Evolutionary conservation across 1,139 yeast species (phyloP).

Genomic region (Pichiaceae sp.): DNA sequence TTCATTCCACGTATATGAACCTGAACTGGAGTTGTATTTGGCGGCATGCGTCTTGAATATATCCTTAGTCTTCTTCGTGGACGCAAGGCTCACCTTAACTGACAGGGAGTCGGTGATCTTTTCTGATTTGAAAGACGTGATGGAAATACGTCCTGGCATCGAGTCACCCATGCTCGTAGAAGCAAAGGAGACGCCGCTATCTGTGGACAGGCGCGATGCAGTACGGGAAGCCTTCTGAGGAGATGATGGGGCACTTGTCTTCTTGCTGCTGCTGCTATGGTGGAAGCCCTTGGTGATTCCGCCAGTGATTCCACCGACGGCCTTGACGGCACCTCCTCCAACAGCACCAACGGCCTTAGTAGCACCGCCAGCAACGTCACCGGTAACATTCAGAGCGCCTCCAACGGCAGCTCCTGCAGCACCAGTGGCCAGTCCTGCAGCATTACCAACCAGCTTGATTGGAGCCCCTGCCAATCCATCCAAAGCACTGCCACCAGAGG

Average conservation of each 20-base stretch:
- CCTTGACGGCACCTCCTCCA: conserved; percentile 16
- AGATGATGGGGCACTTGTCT: neutral
- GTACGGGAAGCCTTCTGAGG: conserved; percentile 19
- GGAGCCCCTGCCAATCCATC: conserved; percentile 39
- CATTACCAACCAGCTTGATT: conserved; percentile 35
- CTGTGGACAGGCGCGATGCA: conserved; percentile 20
- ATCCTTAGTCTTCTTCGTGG: conserved; percentile 46
- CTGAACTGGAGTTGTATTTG: conserved; percentile 33
- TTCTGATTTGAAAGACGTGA: conserved; percentile 32
- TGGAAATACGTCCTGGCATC: conserved; percentile 46
- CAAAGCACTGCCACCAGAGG: conserved; percentile 26
- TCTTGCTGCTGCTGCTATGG: neutral
- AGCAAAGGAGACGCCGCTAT: conserved; percentile 25
- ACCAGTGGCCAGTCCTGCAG: conserved; percentile 27
- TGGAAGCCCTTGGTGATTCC: conserved; percentile 3
- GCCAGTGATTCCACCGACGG: conserved; percentile 8
- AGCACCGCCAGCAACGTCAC: conserved; percentile 4
- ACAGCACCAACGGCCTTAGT: conserved; percentile 29
- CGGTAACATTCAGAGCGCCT: conserved; percentile 10
- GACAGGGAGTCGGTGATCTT: conserved; percentile 26
- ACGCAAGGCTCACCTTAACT: conserved; percentile 44
- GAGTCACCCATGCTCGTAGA: conserved; percentile 32
- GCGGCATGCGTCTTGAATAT: conserved; percentile 56
- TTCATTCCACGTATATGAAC: conserved; percentile 54
- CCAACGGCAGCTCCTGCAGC: conserved; percentile 26